Evolutionary conservation across 805 yeast species (phyloP).

Genomic region (Pichia occidentalis): DNA sequence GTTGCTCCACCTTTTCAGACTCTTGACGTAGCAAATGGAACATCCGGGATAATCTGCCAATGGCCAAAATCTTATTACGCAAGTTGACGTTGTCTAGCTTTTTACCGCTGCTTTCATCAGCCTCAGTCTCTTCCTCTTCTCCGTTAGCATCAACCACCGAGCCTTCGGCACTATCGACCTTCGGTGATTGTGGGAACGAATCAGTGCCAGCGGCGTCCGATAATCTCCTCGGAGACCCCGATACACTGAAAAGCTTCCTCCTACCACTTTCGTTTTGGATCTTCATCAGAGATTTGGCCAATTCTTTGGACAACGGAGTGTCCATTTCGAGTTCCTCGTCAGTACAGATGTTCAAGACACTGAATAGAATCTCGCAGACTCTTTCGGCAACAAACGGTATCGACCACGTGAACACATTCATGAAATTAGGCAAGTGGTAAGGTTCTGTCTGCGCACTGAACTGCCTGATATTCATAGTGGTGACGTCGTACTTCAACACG

Average conservation of each 20-base stretch:
- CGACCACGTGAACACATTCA: conserved; percentile 98
- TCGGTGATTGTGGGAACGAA: background rate
- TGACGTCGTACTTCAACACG: conserved; percentile 81
- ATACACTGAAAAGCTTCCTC: background rate
- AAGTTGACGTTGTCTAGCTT: conserved; percentile 38
- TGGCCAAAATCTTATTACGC: conserved; percentile 85
- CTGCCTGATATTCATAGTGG: conserved; percentile 92
- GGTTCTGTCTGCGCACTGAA: conserved; percentile 93
- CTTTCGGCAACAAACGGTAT: conserved; percentile 96
- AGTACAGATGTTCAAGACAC: conserved; percentile 87
- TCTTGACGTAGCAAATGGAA: conserved; percentile 84
- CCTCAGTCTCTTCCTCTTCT: conserved; percentile 1
- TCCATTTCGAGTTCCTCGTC: conserved; percentile 88
- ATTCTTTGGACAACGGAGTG: conserved; percentile 43
- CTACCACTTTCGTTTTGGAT: conserved; percentile 10
- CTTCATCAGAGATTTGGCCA: conserved; percentile 29
- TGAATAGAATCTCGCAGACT: conserved; percentile 85
- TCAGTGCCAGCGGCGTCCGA: too few relatives aligned
- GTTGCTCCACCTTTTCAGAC: conserved; percentile 77
- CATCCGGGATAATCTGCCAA: conserved; percentile 95
- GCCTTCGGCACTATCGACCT: background rate
- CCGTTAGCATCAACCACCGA: background rate
- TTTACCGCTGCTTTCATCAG: conserved; percentile 11
- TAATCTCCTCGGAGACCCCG: too few relatives aligned
- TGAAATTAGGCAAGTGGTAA: conserved; percentile 91